A percentile compares a stretch with the other conserved stretches of the same genome.
phyloP scores from a whole-genome alignment of 139 green algal genomes.

The Chara braunii region DNA sequence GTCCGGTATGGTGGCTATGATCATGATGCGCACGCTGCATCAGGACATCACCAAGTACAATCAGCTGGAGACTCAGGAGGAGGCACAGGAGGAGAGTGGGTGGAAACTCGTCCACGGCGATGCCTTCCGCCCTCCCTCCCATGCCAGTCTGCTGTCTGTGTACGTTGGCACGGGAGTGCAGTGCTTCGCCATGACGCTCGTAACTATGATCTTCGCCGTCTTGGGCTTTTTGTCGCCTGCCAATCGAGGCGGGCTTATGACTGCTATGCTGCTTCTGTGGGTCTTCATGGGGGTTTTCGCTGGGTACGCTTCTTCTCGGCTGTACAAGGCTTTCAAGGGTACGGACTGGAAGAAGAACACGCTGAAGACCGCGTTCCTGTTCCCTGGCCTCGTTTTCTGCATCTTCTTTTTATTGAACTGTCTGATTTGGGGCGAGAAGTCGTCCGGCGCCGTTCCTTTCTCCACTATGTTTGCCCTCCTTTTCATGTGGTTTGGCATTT shows the following conservation, averaged over 20 bases:
- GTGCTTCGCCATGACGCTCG: constrained; percentile 52
- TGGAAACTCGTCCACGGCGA: constrained; percentile 96
- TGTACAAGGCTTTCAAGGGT: constrained; percentile 86
- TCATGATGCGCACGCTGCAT: constrained; percentile 62
- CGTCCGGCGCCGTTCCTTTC: constrained; percentile 85
- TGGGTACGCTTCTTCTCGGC: constrained; percentile 82
- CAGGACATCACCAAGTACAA: constrained; percentile 87
- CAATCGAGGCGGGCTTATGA: constrained; percentile 96
- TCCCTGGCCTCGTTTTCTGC: constrained; percentile 73
- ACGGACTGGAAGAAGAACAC: constrained; percentile 90
- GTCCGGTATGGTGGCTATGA: constrained; percentile 47
- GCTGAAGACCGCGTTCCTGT: constrained; percentile 81
- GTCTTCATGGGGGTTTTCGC: constrained; percentile 91
- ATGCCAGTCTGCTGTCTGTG: constrained; percentile 57
- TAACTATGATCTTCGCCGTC: constrained; percentile 82
- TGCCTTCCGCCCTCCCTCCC: constrained; percentile 75
- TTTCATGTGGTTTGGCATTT: constrained; percentile 98
- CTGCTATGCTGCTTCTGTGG: constrained; percentile 92
- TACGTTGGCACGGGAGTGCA: constrained; percentile 80
- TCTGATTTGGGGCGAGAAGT: constrained; percentile 87
- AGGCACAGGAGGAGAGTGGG: constrained; percentile 69
- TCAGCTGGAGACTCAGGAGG: constrained; percentile 71
- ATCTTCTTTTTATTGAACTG: constrained; percentile 93
- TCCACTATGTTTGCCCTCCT: constrained; percentile 89
- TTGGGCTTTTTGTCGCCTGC: constrained; percentile 93